Conservation (phyloP, 2,329 filamentous ascomycete species). For the Rutstroemia sydowiana region DNA sequence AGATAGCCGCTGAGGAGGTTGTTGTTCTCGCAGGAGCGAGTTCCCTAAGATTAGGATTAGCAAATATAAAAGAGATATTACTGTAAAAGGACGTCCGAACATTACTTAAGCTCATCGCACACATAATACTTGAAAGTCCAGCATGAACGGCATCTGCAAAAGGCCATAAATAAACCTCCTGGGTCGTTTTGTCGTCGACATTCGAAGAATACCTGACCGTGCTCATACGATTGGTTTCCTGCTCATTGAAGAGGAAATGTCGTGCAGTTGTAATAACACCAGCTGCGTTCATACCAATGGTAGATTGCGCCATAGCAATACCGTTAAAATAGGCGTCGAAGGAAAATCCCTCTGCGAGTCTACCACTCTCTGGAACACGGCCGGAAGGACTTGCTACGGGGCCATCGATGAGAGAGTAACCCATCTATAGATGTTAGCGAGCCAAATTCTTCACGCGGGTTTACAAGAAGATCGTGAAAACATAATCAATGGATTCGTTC, state of each 20-base stretch:
- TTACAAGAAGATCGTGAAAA: no score
- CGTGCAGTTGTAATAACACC: constrained; percentile 60
- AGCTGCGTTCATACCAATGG: constrained; percentile 58
- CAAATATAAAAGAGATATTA: no score
- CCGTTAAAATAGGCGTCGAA: constrained; percentile 23
- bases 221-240: constrained; percentile 43
- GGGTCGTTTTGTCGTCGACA: constrained; percentile 60
- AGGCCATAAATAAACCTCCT: constrained; percentile 5
- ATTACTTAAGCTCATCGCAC: no score
- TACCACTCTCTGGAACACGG: constrained; percentile 55
- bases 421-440: no score
- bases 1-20: constrained; percentile 19
- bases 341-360: constrained; percentile 54
- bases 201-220: constrained; percentile 25
- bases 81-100: no score
- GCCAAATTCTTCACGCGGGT: no score
- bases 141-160: constrained; percentile 1
- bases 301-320: constrained; percentile 5
- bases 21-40: constrained; percentile 53
- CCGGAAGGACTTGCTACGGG: constrained; percentile 57
- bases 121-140: constrained; percentile 76
- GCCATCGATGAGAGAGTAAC: no score
- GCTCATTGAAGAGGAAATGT: constrained; percentile 41
- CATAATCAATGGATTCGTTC: no score
- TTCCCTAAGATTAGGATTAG: constrained; percentile 50